Percentiles rank a stretch among this genome's conserved stretches.
These are phyloP conservation scores for Sporisorium exsertum DNA, from an alignment of 1,284 basidiomycete genomes.

Conservation along the genomic window DNA sequence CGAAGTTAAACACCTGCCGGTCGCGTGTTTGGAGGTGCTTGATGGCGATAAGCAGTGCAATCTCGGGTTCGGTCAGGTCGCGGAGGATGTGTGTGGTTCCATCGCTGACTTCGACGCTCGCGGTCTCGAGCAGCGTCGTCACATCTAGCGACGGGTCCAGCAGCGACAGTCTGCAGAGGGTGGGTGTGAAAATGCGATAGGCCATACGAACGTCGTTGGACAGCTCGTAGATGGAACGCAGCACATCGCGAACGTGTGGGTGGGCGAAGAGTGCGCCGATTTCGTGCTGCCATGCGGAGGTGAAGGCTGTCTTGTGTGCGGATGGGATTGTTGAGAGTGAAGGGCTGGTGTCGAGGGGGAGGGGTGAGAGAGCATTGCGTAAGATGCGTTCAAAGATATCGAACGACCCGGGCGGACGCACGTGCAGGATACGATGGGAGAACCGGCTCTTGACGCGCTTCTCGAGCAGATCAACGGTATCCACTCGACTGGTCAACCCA, in stretches of 20 bases:
- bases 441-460: constrained; percentile 68
- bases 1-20: constrained; percentile 65
- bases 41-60: constrained; percentile 62
- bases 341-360: not conserved
- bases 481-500: constrained; percentile 59
- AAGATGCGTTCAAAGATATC: constrained; percentile 48
- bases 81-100: constrained; percentile 20
- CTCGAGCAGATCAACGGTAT: constrained; percentile 63
- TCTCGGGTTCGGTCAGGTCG: constrained; percentile 58
- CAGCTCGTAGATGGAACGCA: constrained; percentile 49
- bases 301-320: constrained; percentile 2
- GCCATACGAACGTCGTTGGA: constrained; percentile 53
- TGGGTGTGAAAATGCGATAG: constrained; percentile 31
- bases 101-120: constrained; percentile 26
- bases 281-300: constrained; percentile 36
- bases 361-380: constrained; percentile 28
- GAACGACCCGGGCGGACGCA: constrained; percentile 44
- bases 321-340: not conserved
- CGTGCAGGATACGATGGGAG: constrained; percentile 62
- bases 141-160: constrained; percentile 17
- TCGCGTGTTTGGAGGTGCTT: constrained; percentile 63
- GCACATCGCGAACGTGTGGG: constrained; percentile 24
- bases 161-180: constrained; percentile 16
- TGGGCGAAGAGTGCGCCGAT: constrained; percentile 29
- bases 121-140: constrained; percentile 18